Base-by-base conservation (phyloP, 495 filamentous ascomycete species). In the Penicillium silybi region DNA sequence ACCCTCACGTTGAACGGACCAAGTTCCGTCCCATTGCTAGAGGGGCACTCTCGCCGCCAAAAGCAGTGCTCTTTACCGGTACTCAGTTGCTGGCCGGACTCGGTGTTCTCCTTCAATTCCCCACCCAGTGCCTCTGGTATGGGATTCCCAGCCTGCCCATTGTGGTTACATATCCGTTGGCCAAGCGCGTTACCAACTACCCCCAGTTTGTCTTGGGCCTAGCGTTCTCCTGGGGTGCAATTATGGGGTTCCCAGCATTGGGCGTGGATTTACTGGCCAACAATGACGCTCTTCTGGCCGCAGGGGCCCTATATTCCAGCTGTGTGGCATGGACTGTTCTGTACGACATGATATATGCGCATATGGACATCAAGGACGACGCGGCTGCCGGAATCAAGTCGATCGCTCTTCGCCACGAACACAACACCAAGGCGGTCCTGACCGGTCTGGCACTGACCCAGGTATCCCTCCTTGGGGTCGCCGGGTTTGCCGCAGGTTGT, bases 281-380 rank as follows among this genome's bases (percentile, higher is more conserved):
- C 53, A 67, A 66, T 18, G 65, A 81, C 22, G 84, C 89, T 15
- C 65, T 88, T 53, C 71, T 78, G 37, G 81, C 87, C 0, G 87
- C 91, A 9, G 83, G 76, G 3, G 79, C 84, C 23, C 73, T 98
- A 38, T 97, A 97, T 68, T 72, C 80, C 15, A 92, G 88, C 54
- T 96, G 92, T 62, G 75, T 96, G 22, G 84, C 91, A 1, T 98
- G 93, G 93, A 96, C 93, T 9, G 81, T 97, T 38, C 65, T 97
- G 50, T 98, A 98, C 62, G 93, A 98, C 71, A 97, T 96, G 86
- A 95, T 98, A 17, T 98, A 98, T 70, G 93, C 95, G 27, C 92
- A 97, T 70, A 96, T 97, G 87, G 93, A 98, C 56, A 92, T 98
- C 66, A 88, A 86, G 63, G 93, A 98, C 59, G 93, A 98, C 65